Base-by-base conservation (phyloP, 2,329 filamentous ascomycete species). In the Fonsecaea pedrosoi region DNA sequence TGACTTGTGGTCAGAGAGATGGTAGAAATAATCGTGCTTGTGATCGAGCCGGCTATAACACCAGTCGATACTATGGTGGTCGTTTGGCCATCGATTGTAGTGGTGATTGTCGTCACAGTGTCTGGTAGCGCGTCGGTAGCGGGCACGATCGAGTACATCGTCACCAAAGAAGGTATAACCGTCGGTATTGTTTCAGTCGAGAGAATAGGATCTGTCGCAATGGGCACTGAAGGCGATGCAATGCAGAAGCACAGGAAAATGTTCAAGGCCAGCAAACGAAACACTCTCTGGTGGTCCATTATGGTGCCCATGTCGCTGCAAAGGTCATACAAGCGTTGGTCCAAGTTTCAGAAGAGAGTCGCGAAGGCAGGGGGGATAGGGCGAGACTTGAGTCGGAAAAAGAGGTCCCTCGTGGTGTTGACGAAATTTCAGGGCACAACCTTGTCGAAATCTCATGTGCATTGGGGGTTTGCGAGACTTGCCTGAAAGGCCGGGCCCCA, bases 191-290 rank as follows among this genome's bases (percentile, higher is more conserved):
- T 70, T 15, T 34, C 63, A 12, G 66, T 65, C 13, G 56, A 53
- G 7, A 70, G 42, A 38, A 70, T 68, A n/a, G 68, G 68, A 50
- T 70, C 54, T 12, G 68, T 70, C 10, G 68, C 68, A 48, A 70
- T 30, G 10, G 68, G 68, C 13, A 70, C 66, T 35, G 68, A 68
- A 53, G 62, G 53, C 30, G 55, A 38, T 15, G 66, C 68, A 55
- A 62, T 60, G 57, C 59, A 66, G 35, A 66, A 21, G 18, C n/a
- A 64, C 15, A 60, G 40, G 15, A 58, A 38, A 12, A 60, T 54
- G 53, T 18, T 54, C 54, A 70, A 38, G 37, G 50, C 61, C 54
- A 61, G 42, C 15, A 34, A 12, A 30, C 58, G 59, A 30, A 70
- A 42, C 34, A 48, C 63, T 34, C 32, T 61, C n/a, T 30, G 53